A percentile compares a stretch with the other conserved stretches of the same genome.
phyloP scores from a whole-genome alignment of 768 basidiomycete genomes.

The Lentinula raphanica region DNA sequence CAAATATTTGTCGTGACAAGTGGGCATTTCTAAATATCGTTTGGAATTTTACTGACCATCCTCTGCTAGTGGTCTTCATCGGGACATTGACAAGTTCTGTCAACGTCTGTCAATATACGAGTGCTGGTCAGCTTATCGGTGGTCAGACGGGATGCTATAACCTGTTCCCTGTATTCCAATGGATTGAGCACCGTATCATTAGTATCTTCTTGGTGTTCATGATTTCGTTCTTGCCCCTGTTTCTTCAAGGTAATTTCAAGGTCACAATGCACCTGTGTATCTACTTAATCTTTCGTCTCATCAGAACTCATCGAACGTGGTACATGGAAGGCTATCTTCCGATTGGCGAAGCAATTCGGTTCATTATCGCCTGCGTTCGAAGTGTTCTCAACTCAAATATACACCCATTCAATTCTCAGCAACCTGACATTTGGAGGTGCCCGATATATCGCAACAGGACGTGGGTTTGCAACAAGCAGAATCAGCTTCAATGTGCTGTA shows the following conservation, averaged over 20 bases:
- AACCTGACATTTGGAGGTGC: conserved; percentile 98
- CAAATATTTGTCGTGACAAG: conserved; percentile 92
- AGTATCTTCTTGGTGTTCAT: conserved; percentile 98
- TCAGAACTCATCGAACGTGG: conserved; percentile 94
- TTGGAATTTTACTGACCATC: conserved; percentile 11
- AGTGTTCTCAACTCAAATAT: conserved; percentile 97
- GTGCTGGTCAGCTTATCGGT: conserved; percentile 65
- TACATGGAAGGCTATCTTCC: conserved; percentile 84
- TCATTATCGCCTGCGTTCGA: conserved; percentile 96
- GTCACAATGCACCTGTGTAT: not conserved
- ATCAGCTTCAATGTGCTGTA: conserved; percentile 94
- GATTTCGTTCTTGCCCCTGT: conserved; percentile 92
- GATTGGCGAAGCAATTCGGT: conserved; percentile 89
- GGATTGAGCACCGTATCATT: conserved; percentile 96
- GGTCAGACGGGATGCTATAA: conserved; percentile 91
- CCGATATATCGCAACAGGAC: conserved; percentile 96
- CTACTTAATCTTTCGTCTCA: conserved; percentile 15
- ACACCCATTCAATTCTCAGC: conserved; percentile 94
- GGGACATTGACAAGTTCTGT: conserved; percentile 86
- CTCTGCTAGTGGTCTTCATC: conserved; percentile 77
- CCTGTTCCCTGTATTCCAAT: conserved; percentile 85
- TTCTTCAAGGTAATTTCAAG: conserved; percentile 74
- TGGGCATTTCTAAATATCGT: conserved; percentile 34
- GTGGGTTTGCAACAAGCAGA: conserved; percentile 95
- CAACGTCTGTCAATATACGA: conserved; percentile 73